These are phyloP conservation scores for Beta vulgaris DNA, from an alignment of 148 eudicot species.

Conservation along the genomic window DNA sequence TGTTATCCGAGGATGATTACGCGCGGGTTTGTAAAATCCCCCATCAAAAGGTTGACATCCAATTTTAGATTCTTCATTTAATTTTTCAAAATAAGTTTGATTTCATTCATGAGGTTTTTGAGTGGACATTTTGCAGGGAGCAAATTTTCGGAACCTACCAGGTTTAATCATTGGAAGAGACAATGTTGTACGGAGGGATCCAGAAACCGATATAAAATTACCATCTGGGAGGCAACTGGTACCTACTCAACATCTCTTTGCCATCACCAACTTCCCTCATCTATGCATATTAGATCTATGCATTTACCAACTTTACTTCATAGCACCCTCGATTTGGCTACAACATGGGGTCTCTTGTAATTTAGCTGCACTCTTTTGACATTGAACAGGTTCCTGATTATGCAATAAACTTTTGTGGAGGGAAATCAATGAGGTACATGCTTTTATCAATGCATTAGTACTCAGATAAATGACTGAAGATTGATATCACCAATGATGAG, in stretches of 20 bases:
- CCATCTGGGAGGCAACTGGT: slow-evolving; percentile 62
- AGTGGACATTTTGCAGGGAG: slow-evolving; percentile 39
- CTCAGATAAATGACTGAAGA: not conserved
- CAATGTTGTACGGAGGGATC: slow-evolving; percentile 45
- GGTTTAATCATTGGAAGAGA: slow-evolving; percentile 46
- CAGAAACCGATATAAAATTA: slow-evolving; percentile 30
- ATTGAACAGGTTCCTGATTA: slow-evolving; percentile 50
- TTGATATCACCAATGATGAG: too few relatives aligned
- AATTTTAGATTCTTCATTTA: not conserved
- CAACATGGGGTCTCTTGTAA: not conserved
- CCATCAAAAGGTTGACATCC: slow-evolving; percentile 37
- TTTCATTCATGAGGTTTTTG: slow-evolving; percentile 11
- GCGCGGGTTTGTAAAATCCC: slow-evolving; percentile 48
- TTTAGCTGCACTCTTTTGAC: not conserved
- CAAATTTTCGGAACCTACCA: slow-evolving; percentile 57
- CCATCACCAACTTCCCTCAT: not conserved
- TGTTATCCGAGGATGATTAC: slow-evolving; percentile 45
- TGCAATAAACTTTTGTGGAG: slow-evolving; percentile 43
- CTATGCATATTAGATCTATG: not conserved
- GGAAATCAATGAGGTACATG: slow-evolving; percentile 41
- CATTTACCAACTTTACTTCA: not conserved
- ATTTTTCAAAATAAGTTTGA: not conserved
- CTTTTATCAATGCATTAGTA: not conserved
- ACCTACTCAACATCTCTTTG: slow-evolving; percentile 14
- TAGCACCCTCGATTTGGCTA: not conserved